Percentiles rank a stretch among this genome's conserved stretches.
These are phyloP conservation scores for Auricularia sp. DNA, from an alignment of 768 basidiomycete genomes.

Conservation along the genomic window DNA sequence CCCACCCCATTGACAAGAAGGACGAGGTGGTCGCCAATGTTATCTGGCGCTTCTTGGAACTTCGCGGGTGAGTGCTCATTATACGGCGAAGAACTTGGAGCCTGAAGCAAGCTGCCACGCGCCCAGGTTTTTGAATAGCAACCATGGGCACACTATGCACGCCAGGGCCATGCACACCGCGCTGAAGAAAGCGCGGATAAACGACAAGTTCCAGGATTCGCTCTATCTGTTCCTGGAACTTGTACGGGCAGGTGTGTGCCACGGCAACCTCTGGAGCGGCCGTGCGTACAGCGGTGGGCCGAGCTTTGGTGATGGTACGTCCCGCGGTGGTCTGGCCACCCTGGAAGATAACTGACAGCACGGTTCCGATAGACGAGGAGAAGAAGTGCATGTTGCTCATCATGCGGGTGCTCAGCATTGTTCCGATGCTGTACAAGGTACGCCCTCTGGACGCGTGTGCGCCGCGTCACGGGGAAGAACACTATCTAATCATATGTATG, in stretches of 20 bases:
- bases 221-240: conserved; percentile 92
- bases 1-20: conserved; percentile 77
- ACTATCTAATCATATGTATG: conserved; percentile 9
- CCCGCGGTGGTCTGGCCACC: conserved; percentile 20
- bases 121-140: conserved; percentile 73
- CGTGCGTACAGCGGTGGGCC: conserved; percentile 89
- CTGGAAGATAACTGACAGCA: conserved; percentile 7
- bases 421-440: conserved; percentile 90
- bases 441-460: conserved; percentile 14
- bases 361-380: conserved; percentile 61
- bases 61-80: conserved; percentile 66
- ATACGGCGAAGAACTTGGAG: background rate
- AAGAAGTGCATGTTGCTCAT: conserved; percentile 91
- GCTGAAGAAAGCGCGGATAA: conserved; percentile 65
- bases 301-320: conserved; percentile 81
- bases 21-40: conserved; percentile 98
- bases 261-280: conserved; percentile 83
- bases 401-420: conserved; percentile 92
- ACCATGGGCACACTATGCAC: conserved; percentile 80
- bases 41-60: conserved; percentile 94
- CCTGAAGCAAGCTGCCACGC: background rate
- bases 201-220: conserved; percentile 98
- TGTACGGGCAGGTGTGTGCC: conserved; percentile 92
- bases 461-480: background rate
- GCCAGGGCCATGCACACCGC: conserved; percentile 87